Base-by-base conservation (phyloP, 768 basidiomycete species). In the Mycena amicta region DNA sequence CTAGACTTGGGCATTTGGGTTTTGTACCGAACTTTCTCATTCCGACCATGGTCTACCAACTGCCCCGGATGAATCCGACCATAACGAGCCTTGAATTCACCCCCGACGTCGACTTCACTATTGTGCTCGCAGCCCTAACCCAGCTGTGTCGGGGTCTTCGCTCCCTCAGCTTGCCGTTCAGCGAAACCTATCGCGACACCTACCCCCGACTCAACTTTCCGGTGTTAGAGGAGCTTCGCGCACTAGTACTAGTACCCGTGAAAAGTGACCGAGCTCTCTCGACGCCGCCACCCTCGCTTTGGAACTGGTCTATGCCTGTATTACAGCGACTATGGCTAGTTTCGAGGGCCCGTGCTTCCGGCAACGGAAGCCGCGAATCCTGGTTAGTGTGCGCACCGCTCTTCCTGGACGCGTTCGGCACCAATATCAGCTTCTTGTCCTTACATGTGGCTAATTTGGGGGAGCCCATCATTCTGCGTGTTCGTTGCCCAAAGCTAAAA, bases 1-100 rank as follows among this genome's bases (percentile, higher is more conserved):
- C 60, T n/a, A 18, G 56, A 15, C 40, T 62, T 18, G 39, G 47
- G 13, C 52, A 62, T 33, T 51, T 62, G 22, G 50, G 27, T 0
- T 50, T 51, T n/a, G 37, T 43, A n/a, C 56, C 53, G 4, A 16
- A 27, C 6, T 29, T 27, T 31, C 46, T 27, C 6, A 26, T 41
- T 18, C 47, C 45, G 3, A 13, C 18, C 6, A 11, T 50, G 12
- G 25, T 20, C 15, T 25, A 22, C 46, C 15, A 22, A 28, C 37
- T 59, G 5, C 52, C 52, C 2, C 0, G 11, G 11, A n/a, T 40
- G 5, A 3, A 13, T 8, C 18, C 16, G 1, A 28, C 50, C 52
- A 47, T 54, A 45, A 50, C 47, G 3, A 15, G 50, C 22, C 56
- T 57, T 12, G 56, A 54, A 11, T 2, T 62, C 31, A 25, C 39